Conservation (phyloP, 345 rosid species). For the Cochlearia excelsa region DNA sequence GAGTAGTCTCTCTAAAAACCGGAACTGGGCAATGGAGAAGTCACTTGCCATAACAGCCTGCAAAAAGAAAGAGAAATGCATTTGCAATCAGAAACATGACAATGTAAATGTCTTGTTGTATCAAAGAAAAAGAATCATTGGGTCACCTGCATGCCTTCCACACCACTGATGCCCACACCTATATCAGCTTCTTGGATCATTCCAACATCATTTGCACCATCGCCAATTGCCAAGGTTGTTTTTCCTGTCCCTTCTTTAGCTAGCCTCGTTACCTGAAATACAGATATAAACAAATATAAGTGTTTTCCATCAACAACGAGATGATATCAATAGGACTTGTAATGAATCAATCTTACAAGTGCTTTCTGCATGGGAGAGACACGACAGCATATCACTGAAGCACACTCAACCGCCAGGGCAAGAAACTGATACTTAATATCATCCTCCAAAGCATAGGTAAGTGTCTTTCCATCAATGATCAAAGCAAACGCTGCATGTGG, state of each 20-base stretch:
- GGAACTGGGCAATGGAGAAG: slow-evolving; percentile 73
- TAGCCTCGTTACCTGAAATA: slow-evolving; percentile 57
- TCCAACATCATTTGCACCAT: slow-evolving; percentile 87
- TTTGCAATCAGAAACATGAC: slow-evolving; percentile 20
- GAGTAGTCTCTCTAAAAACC: slow-evolving; percentile 64
- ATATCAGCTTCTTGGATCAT: slow-evolving; percentile 97
- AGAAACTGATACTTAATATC: slow-evolving; percentile 60
- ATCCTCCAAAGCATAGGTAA: slow-evolving; percentile 48
- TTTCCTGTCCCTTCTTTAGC: slow-evolving; percentile 66
- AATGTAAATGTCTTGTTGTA: background rate
- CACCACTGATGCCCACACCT: slow-evolving; percentile 84
- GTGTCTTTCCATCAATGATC: slow-evolving; percentile 67
- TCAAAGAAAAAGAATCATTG: background rate
- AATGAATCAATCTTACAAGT: slow-evolving; percentile 41
- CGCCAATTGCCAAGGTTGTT: slow-evolving; percentile 77
- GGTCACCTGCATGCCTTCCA: slow-evolving; percentile 88
- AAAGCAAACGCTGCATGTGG: slow-evolving; percentile 58
- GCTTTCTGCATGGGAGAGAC: slow-evolving; percentile 89
- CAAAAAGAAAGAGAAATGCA: slow-evolving; percentile 6
- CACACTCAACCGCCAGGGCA: slow-evolving; percentile 64
- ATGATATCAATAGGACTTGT: background rate
- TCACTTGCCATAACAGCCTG: slow-evolving; percentile 93
- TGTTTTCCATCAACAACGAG: slow-evolving; percentile 1
- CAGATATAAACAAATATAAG: slow-evolving; percentile 3
- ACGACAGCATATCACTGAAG: slow-evolving; percentile 80